A percentile compares a stretch with the other conserved stretches of the same genome.
Conservation (phyloP, 2,329 filamentous ascomycete species). For the Davidsoniella virescens region DNA sequence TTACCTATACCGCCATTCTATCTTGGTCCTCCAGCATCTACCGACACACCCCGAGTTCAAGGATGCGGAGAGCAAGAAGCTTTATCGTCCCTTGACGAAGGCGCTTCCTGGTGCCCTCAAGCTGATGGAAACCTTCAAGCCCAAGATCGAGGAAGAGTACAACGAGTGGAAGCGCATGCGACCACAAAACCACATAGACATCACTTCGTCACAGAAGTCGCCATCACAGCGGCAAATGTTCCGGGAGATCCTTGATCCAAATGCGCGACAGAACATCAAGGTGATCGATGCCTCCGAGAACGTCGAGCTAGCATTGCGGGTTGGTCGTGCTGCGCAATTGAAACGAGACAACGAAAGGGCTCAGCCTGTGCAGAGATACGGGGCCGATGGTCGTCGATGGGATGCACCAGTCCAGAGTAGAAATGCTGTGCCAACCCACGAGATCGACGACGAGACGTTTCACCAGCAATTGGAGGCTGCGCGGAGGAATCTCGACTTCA, state of each 20-base stretch:
- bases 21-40: conserved; percentile 64
- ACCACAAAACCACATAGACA: conserved; percentile 15
- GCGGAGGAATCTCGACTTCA: conserved; percentile 28
- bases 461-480: conserved; percentile 37
- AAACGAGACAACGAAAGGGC: conserved; percentile 38
- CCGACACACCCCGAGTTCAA: conserved; percentile 60
- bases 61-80: conserved; percentile 45
- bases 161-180: conserved; percentile 48
- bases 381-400: conserved; percentile 29
- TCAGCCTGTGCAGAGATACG: conserved; percentile 30
- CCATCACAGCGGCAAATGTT: conserved; percentile 10
- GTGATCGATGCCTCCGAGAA: conserved; percentile 55
- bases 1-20: conserved; percentile 75
- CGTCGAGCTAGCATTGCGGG: conserved; percentile 56
- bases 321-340: conserved; percentile 57
- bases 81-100: conserved; percentile 36
- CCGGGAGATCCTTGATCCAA: conserved; percentile 18
- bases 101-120: conserved; percentile 43
- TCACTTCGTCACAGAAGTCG: background rate
- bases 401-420: background rate
- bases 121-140: conserved; percentile 64
- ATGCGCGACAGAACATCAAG: conserved; percentile 24
- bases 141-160: conserved; percentile 55
- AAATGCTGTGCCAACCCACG: conserved; percentile 16
- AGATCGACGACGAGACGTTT: conserved; percentile 26